A percentile compares a stretch with the other conserved stretches of the same genome.
phyloP scores from a whole-genome alignment of 2,329 filamentous ascomycete genomes.

The Xylariaceae sp. region DNA sequence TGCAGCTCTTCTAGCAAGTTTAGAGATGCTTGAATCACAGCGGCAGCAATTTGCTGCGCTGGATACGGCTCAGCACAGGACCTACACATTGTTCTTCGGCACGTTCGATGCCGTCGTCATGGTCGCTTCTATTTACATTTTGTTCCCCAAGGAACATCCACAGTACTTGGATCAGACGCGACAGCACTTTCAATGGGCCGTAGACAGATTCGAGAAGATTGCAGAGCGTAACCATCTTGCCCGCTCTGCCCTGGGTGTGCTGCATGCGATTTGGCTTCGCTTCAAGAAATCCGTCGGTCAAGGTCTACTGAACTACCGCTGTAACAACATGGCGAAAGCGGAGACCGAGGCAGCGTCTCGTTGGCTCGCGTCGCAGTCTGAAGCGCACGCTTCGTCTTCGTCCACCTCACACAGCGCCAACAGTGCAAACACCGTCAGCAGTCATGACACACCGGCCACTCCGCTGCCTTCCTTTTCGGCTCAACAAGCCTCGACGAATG shows the following conservation, averaged over 20 bases:
- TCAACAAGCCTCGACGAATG: conserved; percentile 17
- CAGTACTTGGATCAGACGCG: conserved; percentile 43
- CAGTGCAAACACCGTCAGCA: not conserved
- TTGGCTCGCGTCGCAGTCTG: conserved; percentile 14
- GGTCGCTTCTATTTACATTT: conserved; percentile 55
- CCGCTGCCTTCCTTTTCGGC: conserved; percentile 10
- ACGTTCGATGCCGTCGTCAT: conserved; percentile 61
- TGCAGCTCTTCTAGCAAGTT: conserved; percentile 50
- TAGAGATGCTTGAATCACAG: conserved; percentile 53
- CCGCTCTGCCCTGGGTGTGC: conserved; percentile 48
- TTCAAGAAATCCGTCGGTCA: conserved; percentile 46
- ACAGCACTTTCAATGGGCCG: conserved; percentile 55
- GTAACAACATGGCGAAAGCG: conserved; percentile 8
- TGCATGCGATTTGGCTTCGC: conserved; percentile 50
- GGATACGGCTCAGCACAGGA: conserved; percentile 47
- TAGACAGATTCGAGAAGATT: conserved; percentile 55
- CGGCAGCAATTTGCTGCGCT: conserved; percentile 45
- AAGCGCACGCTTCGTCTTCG: conserved; percentile 10
- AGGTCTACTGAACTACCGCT: conserved; percentile 23
- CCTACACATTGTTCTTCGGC: conserved; percentile 55
- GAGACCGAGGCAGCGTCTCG: conserved; percentile 20
- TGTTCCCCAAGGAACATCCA: conserved; percentile 52
- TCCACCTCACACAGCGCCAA: conserved; percentile 6
- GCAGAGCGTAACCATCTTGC: conserved; percentile 49
- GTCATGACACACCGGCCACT: conserved; percentile 4